phyloP scores from a whole-genome alignment of 2,329 filamentous ascomycete species.

The Domatiomyces globalis region DNA sequence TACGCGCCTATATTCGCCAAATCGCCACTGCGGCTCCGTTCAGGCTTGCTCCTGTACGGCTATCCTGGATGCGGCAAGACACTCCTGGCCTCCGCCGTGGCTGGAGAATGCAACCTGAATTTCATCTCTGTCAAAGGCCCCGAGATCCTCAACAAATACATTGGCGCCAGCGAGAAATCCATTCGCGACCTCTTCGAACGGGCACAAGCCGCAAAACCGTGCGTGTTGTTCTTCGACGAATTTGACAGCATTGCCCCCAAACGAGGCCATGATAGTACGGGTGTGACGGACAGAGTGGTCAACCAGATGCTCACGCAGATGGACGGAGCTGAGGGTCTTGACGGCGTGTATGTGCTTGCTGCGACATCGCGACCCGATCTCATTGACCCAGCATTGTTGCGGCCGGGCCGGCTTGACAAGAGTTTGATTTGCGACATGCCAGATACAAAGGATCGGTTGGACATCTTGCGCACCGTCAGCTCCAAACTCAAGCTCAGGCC shows the following conservation, averaged over 20 bases:
- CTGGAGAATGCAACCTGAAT: slow-evolving; percentile 91
- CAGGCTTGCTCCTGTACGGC: slow-evolving; percentile 82
- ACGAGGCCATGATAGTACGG: slow-evolving; percentile 88
- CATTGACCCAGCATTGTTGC: slow-evolving; percentile 83
- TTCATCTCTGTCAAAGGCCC: slow-evolving; percentile 98
- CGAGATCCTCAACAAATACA: slow-evolving; percentile 98
- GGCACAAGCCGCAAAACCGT: slow-evolving; percentile 77
- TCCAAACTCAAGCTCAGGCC: slow-evolving; percentile 61
- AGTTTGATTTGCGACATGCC: slow-evolving; percentile 85
- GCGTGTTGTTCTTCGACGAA: slow-evolving; percentile 95
- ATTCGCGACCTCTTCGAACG: slow-evolving; percentile 91
- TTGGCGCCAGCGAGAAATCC: slow-evolving; percentile 90
- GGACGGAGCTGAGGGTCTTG: slow-evolving; percentile 92
- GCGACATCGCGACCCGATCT: slow-evolving; percentile 87
- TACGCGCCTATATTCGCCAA: slow-evolving; percentile 96
- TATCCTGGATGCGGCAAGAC: slow-evolving; percentile 96
- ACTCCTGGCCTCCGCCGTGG: slow-evolving; percentile 86
- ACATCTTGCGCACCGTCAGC: slow-evolving; percentile 77
- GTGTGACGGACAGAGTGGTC: slow-evolving; percentile 95
- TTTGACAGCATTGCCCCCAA: slow-evolving; percentile 98
- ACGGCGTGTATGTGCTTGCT: slow-evolving; percentile 89
- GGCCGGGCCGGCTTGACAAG: slow-evolving; percentile 88
- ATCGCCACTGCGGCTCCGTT: slow-evolving; percentile 85
- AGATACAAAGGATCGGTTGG: slow-evolving; percentile 60
- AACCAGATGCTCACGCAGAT: slow-evolving; percentile 98